phyloP scores from a whole-genome alignment of 2,329 filamentous ascomycete genomes.

The Fusarium setosum region DNA sequence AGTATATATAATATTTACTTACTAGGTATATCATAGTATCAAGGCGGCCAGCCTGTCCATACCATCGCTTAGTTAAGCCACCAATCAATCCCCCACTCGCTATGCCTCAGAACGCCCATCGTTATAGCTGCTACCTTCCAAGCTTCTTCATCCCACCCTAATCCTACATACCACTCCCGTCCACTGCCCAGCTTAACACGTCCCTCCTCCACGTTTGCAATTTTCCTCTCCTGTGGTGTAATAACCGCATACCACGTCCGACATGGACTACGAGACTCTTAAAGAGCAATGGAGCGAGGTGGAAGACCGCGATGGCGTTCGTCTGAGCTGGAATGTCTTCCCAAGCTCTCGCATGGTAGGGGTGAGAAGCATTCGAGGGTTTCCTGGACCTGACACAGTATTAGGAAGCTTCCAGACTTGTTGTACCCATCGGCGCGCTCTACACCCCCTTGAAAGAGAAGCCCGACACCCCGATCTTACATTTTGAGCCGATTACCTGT shows the following conservation, averaged over 20 bases:
- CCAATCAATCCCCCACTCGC: too few species aligned
- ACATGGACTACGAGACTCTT: constrained; percentile 91
- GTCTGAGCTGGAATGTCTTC: constrained; percentile 98
- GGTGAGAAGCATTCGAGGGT: constrained; percentile 21
- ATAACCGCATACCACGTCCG: not conserved
- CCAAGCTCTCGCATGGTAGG: constrained; percentile 95
- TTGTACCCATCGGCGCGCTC: constrained; percentile 94
- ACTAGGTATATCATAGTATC: too few species aligned
- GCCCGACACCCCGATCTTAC: constrained; percentile 85
- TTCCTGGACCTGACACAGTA: constrained; percentile 12
- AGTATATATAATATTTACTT: too few species aligned
- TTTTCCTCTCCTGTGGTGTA: too few species aligned
- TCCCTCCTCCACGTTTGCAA: not conserved
- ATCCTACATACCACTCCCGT: too few species aligned
- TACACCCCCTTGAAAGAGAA: constrained; percentile 98
- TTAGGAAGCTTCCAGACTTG: constrained; percentile 91
- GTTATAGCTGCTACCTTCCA: too few species aligned
- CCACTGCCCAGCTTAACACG: too few species aligned
- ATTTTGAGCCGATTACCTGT: constrained; percentile 97
- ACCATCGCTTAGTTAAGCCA: too few species aligned
- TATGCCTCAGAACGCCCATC: too few species aligned
- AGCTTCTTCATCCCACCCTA: too few species aligned
- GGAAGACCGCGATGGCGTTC: constrained; percentile 95
- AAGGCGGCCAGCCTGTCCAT: too few species aligned
- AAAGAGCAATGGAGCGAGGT: constrained; percentile 98